Conservation (phyloP, 2,329 filamentous ascomycete genomes). For the Pyrenochaeta sp. region DNA sequence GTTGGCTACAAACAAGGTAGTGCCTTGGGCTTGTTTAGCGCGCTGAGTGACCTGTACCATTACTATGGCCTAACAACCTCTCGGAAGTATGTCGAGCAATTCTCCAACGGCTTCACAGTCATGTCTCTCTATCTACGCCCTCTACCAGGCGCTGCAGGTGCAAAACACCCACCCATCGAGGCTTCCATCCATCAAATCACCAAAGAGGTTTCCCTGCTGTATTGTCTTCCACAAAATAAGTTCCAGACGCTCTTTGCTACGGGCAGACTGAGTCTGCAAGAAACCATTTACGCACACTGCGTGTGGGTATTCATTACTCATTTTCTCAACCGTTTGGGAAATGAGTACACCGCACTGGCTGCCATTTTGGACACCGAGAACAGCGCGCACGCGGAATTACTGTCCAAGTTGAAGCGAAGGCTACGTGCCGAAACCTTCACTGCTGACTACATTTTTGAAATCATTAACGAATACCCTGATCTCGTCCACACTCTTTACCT, state of each 20-base stretch:
- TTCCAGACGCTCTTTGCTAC: conserved; percentile 89
- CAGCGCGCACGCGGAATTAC: conserved; percentile 82
- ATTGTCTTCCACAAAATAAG: conserved; percentile 97
- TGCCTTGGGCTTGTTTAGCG: conserved; percentile 92
- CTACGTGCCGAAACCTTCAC: conserved; percentile 97
- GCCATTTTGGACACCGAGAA: conserved; percentile 83
- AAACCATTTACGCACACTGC: conserved; percentile 96
- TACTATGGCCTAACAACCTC: conserved; percentile 98
- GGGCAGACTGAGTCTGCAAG: conserved; percentile 88
- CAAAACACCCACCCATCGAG: conserved; percentile 79
- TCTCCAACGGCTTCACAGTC: conserved; percentile 97
- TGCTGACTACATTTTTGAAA: conserved; percentile 96
- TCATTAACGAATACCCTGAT: conserved; percentile 88
- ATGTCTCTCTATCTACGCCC: conserved; percentile 95
- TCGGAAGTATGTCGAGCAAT: conserved; percentile 96
- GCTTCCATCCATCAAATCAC: conserved; percentile 98
- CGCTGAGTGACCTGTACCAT: conserved; percentile 94
- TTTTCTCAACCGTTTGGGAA: conserved; percentile 92
- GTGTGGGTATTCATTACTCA: conserved; percentile 98
- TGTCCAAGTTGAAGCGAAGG: conserved; percentile 94
- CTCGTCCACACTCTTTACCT: conserved; percentile 89
- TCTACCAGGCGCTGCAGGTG: conserved; percentile 54
- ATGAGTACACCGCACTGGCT: conserved; percentile 88
- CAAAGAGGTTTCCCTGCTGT: conserved; percentile 95
- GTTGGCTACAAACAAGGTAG: conserved; percentile 94